Evolutionary conservation across 164 flowering plant species (phyloP), one percentile per base, ranked within the genome.

Genomic region (Protea cynaroides): DNA sequence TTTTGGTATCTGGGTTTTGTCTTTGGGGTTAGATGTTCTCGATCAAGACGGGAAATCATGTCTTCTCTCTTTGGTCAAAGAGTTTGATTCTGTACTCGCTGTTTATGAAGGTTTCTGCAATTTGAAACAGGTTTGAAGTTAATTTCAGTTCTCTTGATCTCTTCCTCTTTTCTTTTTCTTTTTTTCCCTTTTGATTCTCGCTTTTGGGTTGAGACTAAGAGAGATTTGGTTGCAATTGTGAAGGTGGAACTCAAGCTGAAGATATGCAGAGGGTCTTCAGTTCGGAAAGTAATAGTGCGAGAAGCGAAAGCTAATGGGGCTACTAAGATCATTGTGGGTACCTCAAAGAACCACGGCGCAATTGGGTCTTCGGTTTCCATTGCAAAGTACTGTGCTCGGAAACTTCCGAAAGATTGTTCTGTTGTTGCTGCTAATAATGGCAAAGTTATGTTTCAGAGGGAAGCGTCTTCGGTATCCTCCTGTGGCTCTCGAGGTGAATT

Each of bases 51-150:
- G 81, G 17, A 80, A 78, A 65, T 78, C 92, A 2, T 77, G 87
- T 49, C 80, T 89, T 21, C 73, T 95, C 24, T 82, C 95, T 17
- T 83, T 91, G 25, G 88, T 88, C 55, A 89, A 86, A 67, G 80
- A 88, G 0, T 95, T 95, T 64, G 96, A 95, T 65, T 84, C 90
- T 40, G 80, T 95, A 55, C 90, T 95, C 58, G 83, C 90, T 24
- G 96, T 89, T 21, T 95, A 95, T 64, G 92, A 95, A 84, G 97
- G 97, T 10, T 95, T 91, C 78, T 95, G 99, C 82, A 88, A 85
- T 72, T 79, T 91, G 74, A 95, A 91, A 69, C 97, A 95, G 94
- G 99, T 91, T 14, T 4, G n/a, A 17, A 21, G 24, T 24, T 5
- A 29, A 5, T 29, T 29, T 50, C 51, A 24, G 7, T 40, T 10